phyloP scores from a whole-genome alignment of 2,329 filamentous ascomycete genomes.

The Coniella vitis region DNA sequence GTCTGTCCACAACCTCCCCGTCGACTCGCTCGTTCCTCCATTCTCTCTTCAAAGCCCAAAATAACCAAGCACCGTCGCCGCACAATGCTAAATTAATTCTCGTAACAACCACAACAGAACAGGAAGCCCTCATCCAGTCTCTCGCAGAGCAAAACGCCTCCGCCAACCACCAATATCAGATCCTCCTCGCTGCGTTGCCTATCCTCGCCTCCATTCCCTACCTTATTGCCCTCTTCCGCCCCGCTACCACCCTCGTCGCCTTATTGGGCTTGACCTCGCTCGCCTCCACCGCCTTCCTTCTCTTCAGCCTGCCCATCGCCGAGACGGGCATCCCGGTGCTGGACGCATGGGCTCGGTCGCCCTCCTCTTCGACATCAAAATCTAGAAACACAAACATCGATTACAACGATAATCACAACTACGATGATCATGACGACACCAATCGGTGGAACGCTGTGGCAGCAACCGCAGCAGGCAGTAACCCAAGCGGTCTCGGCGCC shows the following conservation, averaged over 20 bases:
- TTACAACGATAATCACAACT: background rate
- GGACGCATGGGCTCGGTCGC: constrained; percentile 35
- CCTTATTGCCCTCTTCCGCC: constrained; percentile 39
- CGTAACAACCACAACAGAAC: constrained; percentile 50
- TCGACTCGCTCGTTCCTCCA: background rate
- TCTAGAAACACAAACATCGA: constrained; percentile 1
- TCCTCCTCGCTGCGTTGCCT: constrained; percentile 55
- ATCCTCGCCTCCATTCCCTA: constrained; percentile 49
- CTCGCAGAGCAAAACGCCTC: constrained; percentile 49
- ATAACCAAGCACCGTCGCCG: background rate
- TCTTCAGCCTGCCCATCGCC: constrained; percentile 48
- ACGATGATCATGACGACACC: background rate
- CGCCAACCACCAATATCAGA: constrained; percentile 52
- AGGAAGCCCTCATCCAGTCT: constrained; percentile 54
- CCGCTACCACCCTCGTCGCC: constrained; percentile 32
- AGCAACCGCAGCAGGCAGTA: background rate
- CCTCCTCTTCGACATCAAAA: constrained; percentile 19
- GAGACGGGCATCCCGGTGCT: constrained; percentile 45
- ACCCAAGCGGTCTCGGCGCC: constrained; percentile 8
- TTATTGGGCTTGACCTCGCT: constrained; percentile 59
- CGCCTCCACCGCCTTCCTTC: constrained; percentile 52
- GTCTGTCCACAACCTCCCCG: constrained; percentile 31
- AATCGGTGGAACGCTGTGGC: background rate
- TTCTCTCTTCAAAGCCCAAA: background rate
- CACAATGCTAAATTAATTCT: too few relatives aligned